These are phyloP conservation scores for Chrysophaeum taylorii DNA, from an alignment of 352 stramenopile genomes.

Conservation along the genomic window DNA sequence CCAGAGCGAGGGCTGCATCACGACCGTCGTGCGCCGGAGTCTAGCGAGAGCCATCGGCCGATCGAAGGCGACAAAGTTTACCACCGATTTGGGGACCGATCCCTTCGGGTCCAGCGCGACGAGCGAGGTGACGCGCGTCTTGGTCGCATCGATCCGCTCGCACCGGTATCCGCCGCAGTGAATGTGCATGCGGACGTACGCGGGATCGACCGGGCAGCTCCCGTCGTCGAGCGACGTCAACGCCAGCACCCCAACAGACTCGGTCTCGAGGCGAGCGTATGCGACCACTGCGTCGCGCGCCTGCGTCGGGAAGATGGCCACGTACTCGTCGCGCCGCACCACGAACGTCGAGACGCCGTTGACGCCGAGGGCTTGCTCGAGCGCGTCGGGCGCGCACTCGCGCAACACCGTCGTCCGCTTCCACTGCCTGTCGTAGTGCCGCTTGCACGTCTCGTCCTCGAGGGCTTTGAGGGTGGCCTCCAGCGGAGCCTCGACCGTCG, in stretches of 20 bases:
- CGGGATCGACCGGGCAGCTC: background rate
- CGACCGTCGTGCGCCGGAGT: too few species aligned
- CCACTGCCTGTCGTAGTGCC: background rate
- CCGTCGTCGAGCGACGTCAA: background rate
- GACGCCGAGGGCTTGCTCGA: too few species aligned
- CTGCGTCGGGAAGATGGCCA: background rate
- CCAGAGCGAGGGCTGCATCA: too few species aligned
- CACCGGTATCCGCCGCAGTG: background rate
- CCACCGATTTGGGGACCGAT: background rate
- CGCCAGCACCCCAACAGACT: background rate
- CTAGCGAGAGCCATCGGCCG: background rate
- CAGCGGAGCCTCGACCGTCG: background rate
- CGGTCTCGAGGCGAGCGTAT: background rate
- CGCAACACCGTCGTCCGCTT: background rate
- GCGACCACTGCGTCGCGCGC: background rate
- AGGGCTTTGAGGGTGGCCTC: background rate
- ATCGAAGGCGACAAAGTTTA: conserved; percentile 3
- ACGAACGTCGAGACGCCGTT: background rate
- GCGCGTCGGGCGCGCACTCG: background rate
- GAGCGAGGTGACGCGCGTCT: background rate
- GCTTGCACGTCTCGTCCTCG: background rate
- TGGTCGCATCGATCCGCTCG: background rate
- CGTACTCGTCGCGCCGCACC: background rate
- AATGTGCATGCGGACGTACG: background rate
- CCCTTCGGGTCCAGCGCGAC: background rate